phyloP scores from a whole-genome alignment of 1,139 yeast species.

The Yamadazyma conglobata region DNA sequence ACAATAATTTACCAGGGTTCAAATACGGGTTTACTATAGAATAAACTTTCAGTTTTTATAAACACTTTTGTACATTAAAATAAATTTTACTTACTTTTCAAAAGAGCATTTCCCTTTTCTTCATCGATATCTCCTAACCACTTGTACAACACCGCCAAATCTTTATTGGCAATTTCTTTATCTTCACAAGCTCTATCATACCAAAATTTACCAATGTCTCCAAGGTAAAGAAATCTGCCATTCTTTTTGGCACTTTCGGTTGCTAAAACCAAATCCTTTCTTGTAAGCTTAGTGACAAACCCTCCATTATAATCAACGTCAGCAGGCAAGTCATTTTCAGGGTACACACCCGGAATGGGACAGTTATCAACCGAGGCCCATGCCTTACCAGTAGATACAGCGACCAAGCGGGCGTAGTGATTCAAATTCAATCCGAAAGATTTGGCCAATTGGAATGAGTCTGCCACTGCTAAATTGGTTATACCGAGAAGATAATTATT shows the following conservation, averaged over 20 bases:
- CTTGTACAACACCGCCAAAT: conserved; percentile 45
- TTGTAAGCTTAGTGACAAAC: conserved; percentile 51
- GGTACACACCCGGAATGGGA: conserved; percentile 54
- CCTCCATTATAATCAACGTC: conserved; percentile 52
- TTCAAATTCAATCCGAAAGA: conserved; percentile 49
- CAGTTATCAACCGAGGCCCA: conserved; percentile 63
- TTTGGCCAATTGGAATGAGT: conserved; percentile 57
- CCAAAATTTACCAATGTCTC: conserved; percentile 41
- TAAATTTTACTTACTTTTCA: conserved; percentile 6
- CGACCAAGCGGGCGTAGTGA: conserved; percentile 49
- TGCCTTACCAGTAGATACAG: conserved; percentile 57
- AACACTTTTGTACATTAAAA: neutral
- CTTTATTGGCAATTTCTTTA: conserved; percentile 39
- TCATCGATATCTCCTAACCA: conserved; percentile 38
- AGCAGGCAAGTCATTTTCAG: conserved; percentile 41
- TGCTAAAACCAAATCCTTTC: conserved; percentile 57
- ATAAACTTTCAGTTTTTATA: neutral
- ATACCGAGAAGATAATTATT: conserved; percentile 58
- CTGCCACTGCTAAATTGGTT: conserved; percentile 58
- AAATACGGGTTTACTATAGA: conserved; percentile 11
- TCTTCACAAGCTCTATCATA: conserved; percentile 46
- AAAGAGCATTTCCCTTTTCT: conserved; percentile 14
- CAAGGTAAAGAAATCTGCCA: conserved; percentile 38
- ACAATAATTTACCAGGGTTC: conserved; percentile 9
- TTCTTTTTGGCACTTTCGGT: conserved; percentile 42